Evolutionary conservation across 192 early-diverging fungal genomes (phyloP).

Genomic region (Podila epigama): DNA sequence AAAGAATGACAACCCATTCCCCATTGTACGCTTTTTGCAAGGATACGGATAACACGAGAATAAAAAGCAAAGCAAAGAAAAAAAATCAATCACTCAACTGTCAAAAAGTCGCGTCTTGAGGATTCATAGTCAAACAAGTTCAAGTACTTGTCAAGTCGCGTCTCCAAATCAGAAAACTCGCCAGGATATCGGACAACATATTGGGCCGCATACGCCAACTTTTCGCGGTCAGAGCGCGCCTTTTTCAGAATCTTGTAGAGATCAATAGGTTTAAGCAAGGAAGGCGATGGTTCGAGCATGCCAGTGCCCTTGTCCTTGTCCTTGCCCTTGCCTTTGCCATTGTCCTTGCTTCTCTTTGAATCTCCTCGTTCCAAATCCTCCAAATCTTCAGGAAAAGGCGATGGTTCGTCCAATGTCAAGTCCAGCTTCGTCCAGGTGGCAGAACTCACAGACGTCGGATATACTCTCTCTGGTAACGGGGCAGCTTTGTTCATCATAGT

Average conservation of each 20-base stretch:
- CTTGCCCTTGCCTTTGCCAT: neutral
- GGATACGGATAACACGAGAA: neutral
- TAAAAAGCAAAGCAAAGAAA: neutral
- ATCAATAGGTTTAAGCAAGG: slow-evolving; percentile 5
- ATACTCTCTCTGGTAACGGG: slow-evolving; percentile 45
- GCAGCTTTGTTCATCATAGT: neutral
- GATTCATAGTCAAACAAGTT: slow-evolving; percentile 53
- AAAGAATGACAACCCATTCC: too few relatives aligned
- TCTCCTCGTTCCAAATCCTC: neutral
- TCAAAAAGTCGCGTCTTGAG: slow-evolving; percentile 36
- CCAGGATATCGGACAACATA: slow-evolving; percentile 23
- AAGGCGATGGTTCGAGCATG: neutral
- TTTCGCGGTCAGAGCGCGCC: slow-evolving; percentile 27
- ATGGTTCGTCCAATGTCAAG: neutral
- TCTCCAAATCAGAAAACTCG: slow-evolving; percentile 16
- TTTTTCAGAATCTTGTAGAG: slow-evolving; percentile 19
- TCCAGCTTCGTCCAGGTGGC: slow-evolving; percentile 19
- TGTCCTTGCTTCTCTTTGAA: neutral
- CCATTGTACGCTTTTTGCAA: too few relatives aligned
- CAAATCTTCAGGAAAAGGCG: neutral
- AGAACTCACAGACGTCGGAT: slow-evolving; percentile 3
- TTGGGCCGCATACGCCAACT: slow-evolving; percentile 14
- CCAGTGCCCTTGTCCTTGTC: neutral
- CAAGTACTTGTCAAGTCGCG: slow-evolving; percentile 38
- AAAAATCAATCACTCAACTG: slow-evolving; percentile 11